Base-by-base conservation (phyloP, 768 basidiomycete genomes). In the Hebeloma cylindrosporum region DNA sequence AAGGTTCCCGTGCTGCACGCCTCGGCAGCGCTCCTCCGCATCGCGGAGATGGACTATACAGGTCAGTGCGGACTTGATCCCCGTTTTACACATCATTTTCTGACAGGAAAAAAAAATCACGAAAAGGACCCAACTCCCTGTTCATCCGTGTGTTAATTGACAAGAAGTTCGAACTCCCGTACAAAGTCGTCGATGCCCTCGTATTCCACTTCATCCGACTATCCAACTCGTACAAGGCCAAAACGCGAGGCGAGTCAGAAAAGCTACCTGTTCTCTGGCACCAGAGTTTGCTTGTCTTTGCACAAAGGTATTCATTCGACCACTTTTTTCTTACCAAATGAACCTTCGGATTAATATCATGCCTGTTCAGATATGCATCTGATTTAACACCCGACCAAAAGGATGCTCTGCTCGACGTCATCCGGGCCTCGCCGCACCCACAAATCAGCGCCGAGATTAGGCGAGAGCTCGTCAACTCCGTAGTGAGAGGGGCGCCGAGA, bases 151-250 rank as follows among this genome's bases (percentile, higher is more conserved):
- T 98, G 9, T 73, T 99, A 22, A 72, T 97, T 38, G 96, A 99
- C 72, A 99, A 99, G 69, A 99, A 99, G 63, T 90, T 94, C 61
- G 92, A 96, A 48, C 72, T 99, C 22, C 96, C 96, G 0, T 99
- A 93, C 75, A 95, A 98, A 69, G 95, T 96, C 21, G 82, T 99
- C 41, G 96, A 99, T 61, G 88, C 91, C 2, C 80, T 99, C 46
- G 94, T 97, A 9, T 95, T 96, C 75, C 96, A 99, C 70, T 99
- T 96, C 63, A 93, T 98, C 58, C 86, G 93, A 18, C 82, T 98
- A 31, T 93, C 93, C 18, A 95, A 96, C 63, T 85, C 83, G 10
- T 88, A 91, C 68, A 90, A 85, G 66, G 82, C 80, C 33, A 81
- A 75, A 45, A 72, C 70, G 14, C 73, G 80, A 36, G 85, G 82